These are phyloP conservation scores for Chlamydomonas incerta DNA, from an alignment of 139 green algal species.

Conservation along the genomic window DNA sequence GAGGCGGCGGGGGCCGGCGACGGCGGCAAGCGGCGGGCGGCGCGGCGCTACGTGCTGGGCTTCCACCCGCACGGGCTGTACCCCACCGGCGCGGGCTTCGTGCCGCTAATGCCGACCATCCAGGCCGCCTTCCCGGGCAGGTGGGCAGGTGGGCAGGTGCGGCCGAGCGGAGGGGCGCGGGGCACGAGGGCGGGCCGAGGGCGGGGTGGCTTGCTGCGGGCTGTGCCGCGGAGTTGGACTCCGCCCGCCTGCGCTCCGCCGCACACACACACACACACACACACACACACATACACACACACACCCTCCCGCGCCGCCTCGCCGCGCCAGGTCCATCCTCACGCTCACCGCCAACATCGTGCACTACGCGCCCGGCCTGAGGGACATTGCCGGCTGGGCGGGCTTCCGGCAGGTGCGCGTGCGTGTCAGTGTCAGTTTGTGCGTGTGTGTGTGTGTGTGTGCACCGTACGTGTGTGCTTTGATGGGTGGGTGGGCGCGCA, in stretches of 20 bases:
- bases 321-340: background rate
- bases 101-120: constrained; percentile 69
- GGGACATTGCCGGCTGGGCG: constrained; percentile 72
- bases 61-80: constrained; percentile 88
- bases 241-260: too few species aligned
- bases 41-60: constrained; percentile 75
- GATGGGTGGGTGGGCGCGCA: too few species aligned
- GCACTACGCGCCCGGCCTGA: constrained; percentile 72
- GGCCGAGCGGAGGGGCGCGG: background rate
- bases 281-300: too few species aligned
- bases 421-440: too few species aligned
- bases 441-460: too few species aligned
- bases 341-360: constrained; percentile 75
- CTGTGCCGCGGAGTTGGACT: too few species aligned
- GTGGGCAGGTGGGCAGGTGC: background rate
- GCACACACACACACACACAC: too few species aligned
- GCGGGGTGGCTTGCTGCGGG: too few species aligned
- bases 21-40: too few species aligned
- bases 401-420: constrained; percentile 70
- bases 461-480: too few species aligned
- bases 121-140: background rate
- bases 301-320: too few species aligned
- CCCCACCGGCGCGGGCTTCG: constrained; percentile 80
- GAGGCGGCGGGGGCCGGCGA: background rate
- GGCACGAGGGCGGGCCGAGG: too few species aligned